phyloP scores from a whole-genome alignment of 176 grass and related monocot species.

The Musa itinerans region DNA sequence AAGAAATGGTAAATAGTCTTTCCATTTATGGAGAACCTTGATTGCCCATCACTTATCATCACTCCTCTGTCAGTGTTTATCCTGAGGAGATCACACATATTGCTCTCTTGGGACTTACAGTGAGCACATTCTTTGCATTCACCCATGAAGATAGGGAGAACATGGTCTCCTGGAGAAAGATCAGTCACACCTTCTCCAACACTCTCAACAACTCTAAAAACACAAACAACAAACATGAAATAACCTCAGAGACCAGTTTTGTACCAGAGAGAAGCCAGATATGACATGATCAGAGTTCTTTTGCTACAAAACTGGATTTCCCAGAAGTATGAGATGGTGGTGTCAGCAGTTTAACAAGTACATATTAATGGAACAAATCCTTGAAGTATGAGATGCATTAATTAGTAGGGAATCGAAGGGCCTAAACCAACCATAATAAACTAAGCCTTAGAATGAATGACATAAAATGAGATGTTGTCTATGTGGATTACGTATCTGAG shows the following conservation, averaged over 20 bases:
- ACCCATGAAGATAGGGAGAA: conserved; percentile 77
- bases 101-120: conserved; percentile 81
- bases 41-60: conserved; percentile 52
- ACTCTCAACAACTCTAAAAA: conserved; percentile 65
- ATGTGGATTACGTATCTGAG: too few relatives aligned
- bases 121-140: conserved; percentile 86
- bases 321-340: neutral
- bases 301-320: neutral
- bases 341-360: too few relatives aligned
- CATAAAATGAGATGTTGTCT: too few relatives aligned
- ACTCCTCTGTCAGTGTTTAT: conserved; percentile 66
- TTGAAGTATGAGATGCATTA: too few relatives aligned
- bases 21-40: conserved; percentile 52
- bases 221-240: neutral
- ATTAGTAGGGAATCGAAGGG: too few relatives aligned
- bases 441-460: too few relatives aligned
- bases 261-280: too few relatives aligned
- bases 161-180: conserved; percentile 63
- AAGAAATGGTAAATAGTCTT: conserved; percentile 80
- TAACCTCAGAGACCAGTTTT: too few relatives aligned
- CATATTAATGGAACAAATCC: too few relatives aligned
- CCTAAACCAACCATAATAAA: too few relatives aligned
- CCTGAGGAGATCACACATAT: conserved; percentile 80
- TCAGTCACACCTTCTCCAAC: conserved; percentile 62
- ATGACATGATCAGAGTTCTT: too few relatives aligned